Evolutionary conservation across 139 green algal species (phyloP).

Genomic region (Coccomyxa sp.): DNA sequence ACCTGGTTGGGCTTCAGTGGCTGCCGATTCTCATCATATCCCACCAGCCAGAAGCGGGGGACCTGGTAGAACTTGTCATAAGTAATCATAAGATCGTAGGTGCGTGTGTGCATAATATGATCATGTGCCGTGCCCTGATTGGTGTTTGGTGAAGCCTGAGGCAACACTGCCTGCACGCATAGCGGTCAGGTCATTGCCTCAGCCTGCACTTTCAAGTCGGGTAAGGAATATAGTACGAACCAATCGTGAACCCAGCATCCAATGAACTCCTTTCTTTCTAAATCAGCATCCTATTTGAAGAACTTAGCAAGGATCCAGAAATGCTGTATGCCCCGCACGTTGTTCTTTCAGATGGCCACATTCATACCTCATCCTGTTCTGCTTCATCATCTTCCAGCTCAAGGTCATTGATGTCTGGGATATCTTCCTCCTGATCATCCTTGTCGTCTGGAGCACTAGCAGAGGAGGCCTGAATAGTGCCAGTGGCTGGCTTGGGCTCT

Average conservation of each 20-base stretch:
- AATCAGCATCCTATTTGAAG: background rate
- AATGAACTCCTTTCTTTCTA: background rate
- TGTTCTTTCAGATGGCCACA: background rate
- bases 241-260: background rate
- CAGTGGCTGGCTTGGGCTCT: background rate
- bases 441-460: background rate
- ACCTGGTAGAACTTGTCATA: constrained; percentile 91
- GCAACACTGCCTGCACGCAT: constrained; percentile 13
- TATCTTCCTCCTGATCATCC: constrained; percentile 49
- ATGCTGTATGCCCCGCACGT: background rate
- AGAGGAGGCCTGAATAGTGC: background rate
- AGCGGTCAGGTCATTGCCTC: background rate
- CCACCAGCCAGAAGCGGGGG: constrained; percentile 83
- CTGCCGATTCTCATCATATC: constrained; percentile 66
- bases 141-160: background rate
- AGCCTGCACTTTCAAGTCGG: background rate
- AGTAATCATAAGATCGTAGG: constrained; percentile 89
- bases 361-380: constrained; percentile 46
- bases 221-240: background rate
- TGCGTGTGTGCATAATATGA: constrained; percentile 70
- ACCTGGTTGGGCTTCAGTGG: constrained; percentile 35
- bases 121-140: constrained; percentile 32
- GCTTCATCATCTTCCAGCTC: constrained; percentile 55
- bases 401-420: constrained; percentile 76
- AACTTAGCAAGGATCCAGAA: too few species aligned